Conservation (phyloP, 441 rosid species). For the Sinapis alba region DNA sequence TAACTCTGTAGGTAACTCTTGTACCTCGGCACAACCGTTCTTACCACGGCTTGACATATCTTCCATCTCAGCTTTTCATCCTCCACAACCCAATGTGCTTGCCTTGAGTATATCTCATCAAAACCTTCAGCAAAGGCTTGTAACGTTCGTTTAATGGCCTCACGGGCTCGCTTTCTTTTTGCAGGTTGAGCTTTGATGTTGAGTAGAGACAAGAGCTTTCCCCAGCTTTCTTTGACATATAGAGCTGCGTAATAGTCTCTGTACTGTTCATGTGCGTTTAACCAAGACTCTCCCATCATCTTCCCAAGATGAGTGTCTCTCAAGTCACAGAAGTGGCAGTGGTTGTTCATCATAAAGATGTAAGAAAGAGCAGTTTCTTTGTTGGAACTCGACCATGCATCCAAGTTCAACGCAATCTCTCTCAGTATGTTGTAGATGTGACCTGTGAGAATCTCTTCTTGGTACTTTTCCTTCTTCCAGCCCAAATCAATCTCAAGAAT, state of each 20-base stretch:
- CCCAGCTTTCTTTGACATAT: constrained; percentile 72
- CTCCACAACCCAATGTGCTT: constrained; percentile 59
- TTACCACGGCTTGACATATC: constrained; percentile 47
- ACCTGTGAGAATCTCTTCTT: constrained; percentile 48
- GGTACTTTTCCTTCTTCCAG: constrained; percentile 64
- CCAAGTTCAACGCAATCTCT: constrained; percentile 66
- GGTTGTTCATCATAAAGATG: constrained; percentile 89
- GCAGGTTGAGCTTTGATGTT: constrained; percentile 34
- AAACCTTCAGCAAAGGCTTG: constrained; percentile 56
- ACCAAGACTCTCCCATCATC: constrained; percentile 81
- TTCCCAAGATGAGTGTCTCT: neutral
- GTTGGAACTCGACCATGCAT: constrained; percentile 65
- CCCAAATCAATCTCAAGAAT: constrained; percentile 57
- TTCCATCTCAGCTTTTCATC: constrained; percentile 57
- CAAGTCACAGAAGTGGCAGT: constrained; percentile 58
- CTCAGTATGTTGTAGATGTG: constrained; percentile 55
- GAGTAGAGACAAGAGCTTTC: constrained; percentile 42
- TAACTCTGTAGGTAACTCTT: constrained; percentile 47
- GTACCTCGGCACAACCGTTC: constrained; percentile 60
- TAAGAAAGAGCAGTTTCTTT: constrained; percentile 48
- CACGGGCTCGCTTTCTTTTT: constrained; percentile 32
- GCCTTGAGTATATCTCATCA: constrained; percentile 59
- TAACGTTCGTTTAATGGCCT: constrained; percentile 42
- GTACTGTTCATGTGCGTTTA: constrained; percentile 65
- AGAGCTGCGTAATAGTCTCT: constrained; percentile 63